Base-by-base conservation (phyloP, 495 filamentous ascomycete genomes). In the Oidiodendron maius region DNA sequence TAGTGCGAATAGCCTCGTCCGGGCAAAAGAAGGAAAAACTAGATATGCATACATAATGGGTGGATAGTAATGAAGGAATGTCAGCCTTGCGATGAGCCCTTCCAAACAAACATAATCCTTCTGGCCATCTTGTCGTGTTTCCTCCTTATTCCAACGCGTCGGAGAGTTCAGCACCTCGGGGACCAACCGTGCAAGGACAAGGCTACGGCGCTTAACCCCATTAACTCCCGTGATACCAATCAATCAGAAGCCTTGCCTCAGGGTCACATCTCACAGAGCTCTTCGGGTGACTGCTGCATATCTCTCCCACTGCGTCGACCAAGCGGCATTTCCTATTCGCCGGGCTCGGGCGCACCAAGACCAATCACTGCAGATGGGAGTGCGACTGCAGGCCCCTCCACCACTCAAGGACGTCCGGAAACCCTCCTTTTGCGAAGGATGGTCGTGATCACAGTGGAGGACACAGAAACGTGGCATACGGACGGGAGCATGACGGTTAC, bases 391-490 rank as follows among this genome's bases (percentile, higher is more conserved):
- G 26, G 26, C 5, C 26, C 12, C 12, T 30, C 26, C 5, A 30
- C 5, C 26, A 12, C 26, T 12, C 5, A 30, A 30, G 5, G 5
- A 12, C 26, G 26, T 30, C 12, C 26, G 26, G 26, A 12, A 30
- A 30, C 26, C 12, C 26, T n/a, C n/a, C n/a, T n/a, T n/a, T n/a
- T n/a, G n/a, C n/a, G n/a, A n/a, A n/a, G n/a, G n/a, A n/a, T n/a
- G n/a, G n/a, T n/a, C n/a, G n/a, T n/a, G n/a, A n/a, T n/a, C n/a
- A n/a, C 5, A 30, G 26, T 30, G 26, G 22, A 12, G 1, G 17
- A 8, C 17, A 9, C 23, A 26, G 23, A 24, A 47, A 47, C 44
- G 44, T 47, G 44, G 44, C 44, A 47, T 37, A 28, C 44, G 25
- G 44, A 47, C 13, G 41, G 30, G 13, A 44, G 20, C 24, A 18